Evolutionary conservation across 2,329 filamentous ascomycete genomes (phyloP), one percentile per base, ranked within the genome.

Genomic region (Penicillium sp.): DNA sequence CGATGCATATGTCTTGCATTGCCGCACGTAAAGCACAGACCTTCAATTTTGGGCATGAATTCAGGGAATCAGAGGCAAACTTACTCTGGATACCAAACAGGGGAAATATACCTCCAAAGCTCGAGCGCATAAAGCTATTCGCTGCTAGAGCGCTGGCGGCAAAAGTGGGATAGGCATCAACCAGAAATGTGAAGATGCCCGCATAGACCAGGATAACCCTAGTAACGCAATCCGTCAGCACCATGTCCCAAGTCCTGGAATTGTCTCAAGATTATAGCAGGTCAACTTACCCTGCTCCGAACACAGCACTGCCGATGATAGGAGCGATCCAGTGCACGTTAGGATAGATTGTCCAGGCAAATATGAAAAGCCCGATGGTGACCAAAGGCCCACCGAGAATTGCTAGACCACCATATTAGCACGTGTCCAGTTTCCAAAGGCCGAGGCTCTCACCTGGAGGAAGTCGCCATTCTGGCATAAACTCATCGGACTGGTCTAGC

Each of bases 171-270:
- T 79, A 80, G 14, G 77, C 78, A 67, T 88, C 85, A 11, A 93
- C 91, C 62, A 96, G 79, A 76, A 96, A 96, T 13, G 91, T 96
- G 74, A 96, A 96, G 63, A 96, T 86, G 52, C 91, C 91, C 55
- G 86, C 88, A 75, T 91, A 97, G 29, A 89, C 86, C 56, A 96
- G 83, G 58, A 96, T 83, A 53, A 85, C 88, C 52, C 90, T 91
- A 63, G 60, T 59, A 57, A 47, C 55, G 68, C 61, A 41, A 53
- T 49, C 52, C 41, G 65, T 66, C 44, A 63, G 60, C 63, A 65
- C 39, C 19, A 22, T 11, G 10, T 41, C 22, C 26, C 39, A 47
- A 52, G 39, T 29, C 52, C 52, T 29, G 21, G 52, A 37, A 51
- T 35, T 27, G 44, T 31, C 26, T 53, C 37, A 22, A 24, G 7